phyloP scores from a whole-genome alignment of 1,284 basidiomycete species.

The Xanthoconium separans region DNA sequence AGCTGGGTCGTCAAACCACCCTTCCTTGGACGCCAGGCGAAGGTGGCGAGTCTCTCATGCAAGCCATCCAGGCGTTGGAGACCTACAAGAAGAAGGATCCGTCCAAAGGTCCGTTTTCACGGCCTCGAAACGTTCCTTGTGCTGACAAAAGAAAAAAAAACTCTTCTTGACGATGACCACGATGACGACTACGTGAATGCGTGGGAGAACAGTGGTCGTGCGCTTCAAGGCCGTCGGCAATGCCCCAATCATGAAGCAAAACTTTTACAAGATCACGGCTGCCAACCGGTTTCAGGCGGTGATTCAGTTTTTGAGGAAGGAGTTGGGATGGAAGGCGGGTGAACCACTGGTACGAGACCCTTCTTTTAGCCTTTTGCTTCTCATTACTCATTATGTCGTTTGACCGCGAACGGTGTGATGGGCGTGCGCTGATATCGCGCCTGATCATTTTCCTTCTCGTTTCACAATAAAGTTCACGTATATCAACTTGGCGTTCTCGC shows the following conservation, averaged over 20 bases:
- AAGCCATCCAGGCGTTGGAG: constrained; percentile 72
- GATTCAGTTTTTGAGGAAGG: constrained; percentile 89
- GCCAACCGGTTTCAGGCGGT: constrained; percentile 95
- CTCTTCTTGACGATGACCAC: background rate
- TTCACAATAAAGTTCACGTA: constrained; percentile 79
- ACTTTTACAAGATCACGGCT: constrained; percentile 97
- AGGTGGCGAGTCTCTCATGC: constrained; percentile 44
- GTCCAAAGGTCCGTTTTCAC: constrained; percentile 61
- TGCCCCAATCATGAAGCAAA: constrained; percentile 98
- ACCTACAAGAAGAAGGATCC: constrained; percentile 83
- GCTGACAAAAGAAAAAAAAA: background rate
- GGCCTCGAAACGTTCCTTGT: background rate
- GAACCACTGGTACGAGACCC: constrained; percentile 77
- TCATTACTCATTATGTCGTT: background rate
- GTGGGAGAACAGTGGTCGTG: constrained; percentile 73
- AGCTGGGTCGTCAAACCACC: constrained; percentile 38
- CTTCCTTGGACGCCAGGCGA: constrained; percentile 48
- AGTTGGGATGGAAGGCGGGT: constrained; percentile 84
- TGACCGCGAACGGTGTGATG: background rate
- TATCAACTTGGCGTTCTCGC: constrained; percentile 95
- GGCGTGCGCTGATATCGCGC: background rate
- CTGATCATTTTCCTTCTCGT: background rate
- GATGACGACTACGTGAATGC: background rate
- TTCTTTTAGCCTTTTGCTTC: background rate
- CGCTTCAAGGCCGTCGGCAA: constrained; percentile 99